Base-by-base conservation (phyloP, 2,329 filamentous ascomycete genomes). In the Colletotrichum lupini region DNA sequence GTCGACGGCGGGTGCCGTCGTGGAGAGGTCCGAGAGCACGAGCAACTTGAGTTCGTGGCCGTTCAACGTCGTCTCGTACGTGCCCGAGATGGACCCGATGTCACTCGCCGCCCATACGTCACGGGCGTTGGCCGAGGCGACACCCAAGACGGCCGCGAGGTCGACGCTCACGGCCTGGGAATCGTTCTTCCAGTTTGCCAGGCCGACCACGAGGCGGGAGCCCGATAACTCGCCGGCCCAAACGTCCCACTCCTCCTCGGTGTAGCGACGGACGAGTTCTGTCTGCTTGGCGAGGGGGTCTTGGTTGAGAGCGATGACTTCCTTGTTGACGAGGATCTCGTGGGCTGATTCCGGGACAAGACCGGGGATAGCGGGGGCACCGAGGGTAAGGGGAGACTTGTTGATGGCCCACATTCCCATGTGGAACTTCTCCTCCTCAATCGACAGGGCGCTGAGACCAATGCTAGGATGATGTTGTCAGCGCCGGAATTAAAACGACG, bases 271-370 rank as follows among this genome's bases (percentile, higher is more conserved):
- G 1, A 85, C 78, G 1, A 92, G 80, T n/a, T 82, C 82, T 0
- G 88, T 87, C 57, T 88, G 87, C 66, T 85, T 80, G 0, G 84
- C 88, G 0, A 91, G 78, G 0, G 85, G 72, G 76, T 91, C 90
- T 75, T 91, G 89, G 75, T 91, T 91, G 76, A 89, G 87, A 0
- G 85, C 85, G 28, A 92, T 87, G 26, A 89, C 85, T 67, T 89
- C 88, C 30, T 83, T 81, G 78, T 91, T 90, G 1, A 81, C 81
- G 59, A 88, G 77, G 19, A 87, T 80, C 6, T 79, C 79, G 16
- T 88, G 76, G 0, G 87, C 87, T 0, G 79, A 77, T 0, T 78
- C 68, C 1, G 82, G 81, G 0, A 86, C 84, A 3, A 83, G 68
- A 0, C 77, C 76, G 12, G 81, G 77, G 30, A 84, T 82, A 60